Base-by-base conservation (phyloP, 2,329 filamentous ascomycete genomes). In the Trichophyton mentagrophytes region DNA sequence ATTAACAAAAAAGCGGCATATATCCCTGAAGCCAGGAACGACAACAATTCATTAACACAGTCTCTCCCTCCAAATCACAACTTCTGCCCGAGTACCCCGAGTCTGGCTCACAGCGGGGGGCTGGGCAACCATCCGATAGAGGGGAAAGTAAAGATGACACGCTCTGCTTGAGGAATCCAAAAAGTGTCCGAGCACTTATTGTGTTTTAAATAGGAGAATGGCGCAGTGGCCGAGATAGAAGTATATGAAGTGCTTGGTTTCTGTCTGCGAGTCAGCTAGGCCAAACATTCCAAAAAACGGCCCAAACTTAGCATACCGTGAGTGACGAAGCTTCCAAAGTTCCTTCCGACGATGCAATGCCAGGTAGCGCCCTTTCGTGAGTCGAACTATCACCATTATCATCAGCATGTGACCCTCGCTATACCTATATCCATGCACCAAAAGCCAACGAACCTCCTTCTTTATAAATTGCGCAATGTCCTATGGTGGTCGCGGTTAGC, bases 241-340 rank as follows among this genome's bases (percentile, higher is more conserved):
- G 80, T 99, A 99, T 74, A 99, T 96, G 80, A 99, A 99, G 77
- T 99, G 93, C 79, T 97, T 97, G 30, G 93, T 97, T 77, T 97
- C 93, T 96, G 78, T 42, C 20, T 25, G 8, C 13, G 15, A 51
- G 47, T 15, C 15, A 33, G 22, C 30, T 59, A 59, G 13, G 5
- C 6, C n/a, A 27, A 30, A 30, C 27, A 25, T 44, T 22, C 25
- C 11, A n/a, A n/a, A 22, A 20, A 49, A 25, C 15, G 36, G 38
- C 15, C 27, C 15, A 25, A 8, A 30, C 36, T 22, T 20, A 55
- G 13, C 83, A 64, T 82, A 96, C 91, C 91, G 72, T 99, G 93
- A 46, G 93, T 99, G 58, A 99, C 93, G 69, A 97, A 99, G 78
- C 92, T 97, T 68, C 93, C 93, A 78, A 99, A 99, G 81, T 99